Base-by-base conservation (phyloP, 331 rosid genomes). In the Pyrus hybrid region DNA sequence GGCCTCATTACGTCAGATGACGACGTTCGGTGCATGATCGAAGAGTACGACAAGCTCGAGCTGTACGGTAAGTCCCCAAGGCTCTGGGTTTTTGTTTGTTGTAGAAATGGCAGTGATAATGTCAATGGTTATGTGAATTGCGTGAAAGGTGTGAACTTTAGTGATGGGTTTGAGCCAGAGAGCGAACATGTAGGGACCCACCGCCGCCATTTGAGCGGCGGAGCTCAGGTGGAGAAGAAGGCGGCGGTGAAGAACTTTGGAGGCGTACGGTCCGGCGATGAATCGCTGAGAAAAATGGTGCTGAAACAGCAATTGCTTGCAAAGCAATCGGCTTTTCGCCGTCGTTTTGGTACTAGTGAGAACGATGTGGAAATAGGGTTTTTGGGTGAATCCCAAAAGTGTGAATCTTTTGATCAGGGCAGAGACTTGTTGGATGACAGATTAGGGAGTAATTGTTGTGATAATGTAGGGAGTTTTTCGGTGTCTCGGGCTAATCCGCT, bases 41-140 rank as follows among this genome's bases (percentile, higher is more conserved):
- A 77, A 5, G 76, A 43, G 30, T 76, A 63, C 80, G 84, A 81
- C 22, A 65, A 43, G 76, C 75, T 81, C 68, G 76, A 77, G 45
- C 41, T 28, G 12, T 63, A 41, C 69, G 79, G 75, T 77, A 62
- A 77, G 76, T 20, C 61, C 37, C 51, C 68, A 2, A 67, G 82
- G 43, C 85, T 81, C 71, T 68, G 81, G 81, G 33, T 81, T 20
- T 81, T 72, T 28, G 82, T 81, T 69, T 77, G 79, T 68, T 77
- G 82, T 68, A 49, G 72, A 54, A 20, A 35, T 21, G 65, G 2
- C 25, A 22, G 25, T 14, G 68, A 10, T 67, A 21, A 67, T 47
- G 41, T 8, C 11, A 43, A 28, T 28, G 51, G 13, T 67, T 13
- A 20, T 30, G 70, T 45, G 28, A 77, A 45, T 77, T 47, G 70